Conservation (phyloP, 805 yeast genomes). For the Tetrapisispora namnaoensis region DNA sequence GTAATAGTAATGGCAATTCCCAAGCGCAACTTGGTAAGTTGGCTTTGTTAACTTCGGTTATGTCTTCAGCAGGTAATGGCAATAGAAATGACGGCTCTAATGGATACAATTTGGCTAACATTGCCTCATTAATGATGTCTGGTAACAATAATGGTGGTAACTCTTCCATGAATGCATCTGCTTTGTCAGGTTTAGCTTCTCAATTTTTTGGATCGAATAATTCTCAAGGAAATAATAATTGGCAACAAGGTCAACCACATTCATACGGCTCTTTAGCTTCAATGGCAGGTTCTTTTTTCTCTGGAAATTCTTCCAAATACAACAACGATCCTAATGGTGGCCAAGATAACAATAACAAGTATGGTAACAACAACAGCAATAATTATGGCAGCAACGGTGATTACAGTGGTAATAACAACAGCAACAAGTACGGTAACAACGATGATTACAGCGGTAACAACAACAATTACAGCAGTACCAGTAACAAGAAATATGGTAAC, state of each 20-base stretch:
- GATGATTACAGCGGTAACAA: not conserved
- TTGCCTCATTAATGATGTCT: slow-evolving; percentile 14
- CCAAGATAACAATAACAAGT: slow-evolving; percentile 1
- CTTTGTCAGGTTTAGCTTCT: slow-evolving; percentile 20
- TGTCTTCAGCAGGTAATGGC: slow-evolving; percentile 9
- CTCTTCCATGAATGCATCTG: slow-evolving; percentile 12
- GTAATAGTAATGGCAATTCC: slow-evolving; percentile 16
- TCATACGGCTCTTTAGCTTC: slow-evolving; percentile 15
- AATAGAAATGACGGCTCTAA: slow-evolving; percentile 7
- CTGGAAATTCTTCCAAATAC: not conserved
- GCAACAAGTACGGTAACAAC: slow-evolving; percentile 1
- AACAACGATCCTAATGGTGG: not conserved
- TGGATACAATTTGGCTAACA: slow-evolving; percentile 17
- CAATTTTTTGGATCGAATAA: slow-evolving; percentile 15
- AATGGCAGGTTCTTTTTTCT: slow-evolving; percentile 14
- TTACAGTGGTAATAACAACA: not conserved
- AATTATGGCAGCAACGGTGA: not conserved
- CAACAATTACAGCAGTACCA: not conserved
- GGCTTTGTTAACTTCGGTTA: slow-evolving; percentile 21
- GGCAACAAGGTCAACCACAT: slow-evolving; percentile 5
- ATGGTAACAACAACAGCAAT: not conserved
- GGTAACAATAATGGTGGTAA: slow-evolving; percentile 5
- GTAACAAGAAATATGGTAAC: not conserved
- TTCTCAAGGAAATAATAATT: not conserved
- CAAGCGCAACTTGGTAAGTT: slow-evolving; percentile 24